Percentiles rank a stretch among this genome's conserved stretches.
Conservation (phyloP, 305 asterid genomes). For the Solanum hybrid region DNA sequence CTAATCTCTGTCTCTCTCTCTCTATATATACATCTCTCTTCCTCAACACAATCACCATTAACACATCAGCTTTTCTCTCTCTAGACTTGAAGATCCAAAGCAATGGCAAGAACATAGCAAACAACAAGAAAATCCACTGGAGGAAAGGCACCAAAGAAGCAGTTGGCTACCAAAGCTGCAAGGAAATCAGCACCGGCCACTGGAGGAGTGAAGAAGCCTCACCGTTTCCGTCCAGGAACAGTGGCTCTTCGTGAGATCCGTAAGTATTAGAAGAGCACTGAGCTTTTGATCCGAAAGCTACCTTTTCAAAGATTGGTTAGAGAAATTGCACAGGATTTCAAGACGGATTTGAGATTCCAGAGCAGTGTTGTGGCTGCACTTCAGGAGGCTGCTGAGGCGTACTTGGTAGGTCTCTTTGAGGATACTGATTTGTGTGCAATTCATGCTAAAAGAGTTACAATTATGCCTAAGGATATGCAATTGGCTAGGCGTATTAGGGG, state of each 20-base stretch:
- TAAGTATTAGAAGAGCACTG: constrained; percentile 75
- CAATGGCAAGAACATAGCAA: constrained; percentile 10
- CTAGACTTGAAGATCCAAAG: not conserved
- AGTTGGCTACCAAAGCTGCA: not conserved
- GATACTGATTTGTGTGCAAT: not conserved
- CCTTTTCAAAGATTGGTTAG: constrained; percentile 57
- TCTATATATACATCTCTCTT: not conserved
- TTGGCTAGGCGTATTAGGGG: not conserved
- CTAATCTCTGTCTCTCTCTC: not conserved
- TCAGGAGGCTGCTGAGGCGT: not conserved
- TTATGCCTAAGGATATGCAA: not conserved
- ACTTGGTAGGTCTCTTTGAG: not conserved
- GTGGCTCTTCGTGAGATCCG: constrained; percentile 41
- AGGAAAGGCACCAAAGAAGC: not conserved
- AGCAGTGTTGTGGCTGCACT: not conserved
- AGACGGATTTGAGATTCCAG: not conserved
- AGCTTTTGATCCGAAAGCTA: constrained; percentile 55
- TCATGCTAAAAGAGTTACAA: not conserved
- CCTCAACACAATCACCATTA: not conserved
- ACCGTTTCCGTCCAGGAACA: not conserved
- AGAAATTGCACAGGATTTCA: not conserved
- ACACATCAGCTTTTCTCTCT: not conserved
- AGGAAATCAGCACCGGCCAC: not conserved
- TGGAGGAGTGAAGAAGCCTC: constrained; percentile 2
- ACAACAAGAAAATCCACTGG: not conserved